phyloP scores from a whole-genome alignment of 2,329 filamentous ascomycete genomes.

The Blastomyces gilchristii region DNA sequence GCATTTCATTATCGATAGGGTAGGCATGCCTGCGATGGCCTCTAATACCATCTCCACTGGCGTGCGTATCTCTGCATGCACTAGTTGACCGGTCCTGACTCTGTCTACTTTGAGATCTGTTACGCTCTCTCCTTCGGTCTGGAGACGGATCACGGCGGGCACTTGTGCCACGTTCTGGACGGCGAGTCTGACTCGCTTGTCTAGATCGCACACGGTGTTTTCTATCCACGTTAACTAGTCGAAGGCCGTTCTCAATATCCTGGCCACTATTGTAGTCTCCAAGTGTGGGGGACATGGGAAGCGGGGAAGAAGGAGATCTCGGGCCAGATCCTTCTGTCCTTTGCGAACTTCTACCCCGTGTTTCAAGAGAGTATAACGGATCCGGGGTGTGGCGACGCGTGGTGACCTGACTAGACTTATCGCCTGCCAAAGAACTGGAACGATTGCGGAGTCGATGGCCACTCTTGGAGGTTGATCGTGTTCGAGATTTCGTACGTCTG shows the following conservation, averaged over 20 bases:
- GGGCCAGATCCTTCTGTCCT: slow-evolving; percentile 49
- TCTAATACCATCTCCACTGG: not conserved
- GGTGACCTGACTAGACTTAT: slow-evolving; percentile 31
- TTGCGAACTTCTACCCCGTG: slow-evolving; percentile 52
- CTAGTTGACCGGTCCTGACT: slow-evolving; percentile 19
- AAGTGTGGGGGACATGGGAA: slow-evolving; percentile 59
- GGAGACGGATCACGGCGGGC: slow-evolving; percentile 38
- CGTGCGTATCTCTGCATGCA: not conserved
- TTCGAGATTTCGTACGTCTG: slow-evolving; percentile 30
- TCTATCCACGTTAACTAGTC: slow-evolving; percentile 36
- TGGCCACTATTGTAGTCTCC: slow-evolving; percentile 41
- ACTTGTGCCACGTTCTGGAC: slow-evolving; percentile 36
- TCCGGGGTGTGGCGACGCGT: slow-evolving; percentile 32
- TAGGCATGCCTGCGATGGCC: not conserved
- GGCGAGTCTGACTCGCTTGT: slow-evolving; percentile 43
- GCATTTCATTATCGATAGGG: slow-evolving; percentile 3
- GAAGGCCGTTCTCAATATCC: slow-evolving; percentile 53
- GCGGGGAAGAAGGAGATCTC: slow-evolving; percentile 69
- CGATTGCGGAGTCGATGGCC: slow-evolving; percentile 25
- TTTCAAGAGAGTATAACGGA: slow-evolving; percentile 16
- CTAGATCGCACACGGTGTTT: slow-evolving; percentile 38
- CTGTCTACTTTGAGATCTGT: slow-evolving; percentile 29
- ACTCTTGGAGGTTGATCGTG: slow-evolving; percentile 20
- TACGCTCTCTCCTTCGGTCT: slow-evolving; percentile 32
- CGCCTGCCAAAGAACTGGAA: slow-evolving; percentile 28